These are phyloP conservation scores for Ogataea methylovora DNA, from an alignment of 805 yeast genomes.

Conservation along the genomic window DNA sequence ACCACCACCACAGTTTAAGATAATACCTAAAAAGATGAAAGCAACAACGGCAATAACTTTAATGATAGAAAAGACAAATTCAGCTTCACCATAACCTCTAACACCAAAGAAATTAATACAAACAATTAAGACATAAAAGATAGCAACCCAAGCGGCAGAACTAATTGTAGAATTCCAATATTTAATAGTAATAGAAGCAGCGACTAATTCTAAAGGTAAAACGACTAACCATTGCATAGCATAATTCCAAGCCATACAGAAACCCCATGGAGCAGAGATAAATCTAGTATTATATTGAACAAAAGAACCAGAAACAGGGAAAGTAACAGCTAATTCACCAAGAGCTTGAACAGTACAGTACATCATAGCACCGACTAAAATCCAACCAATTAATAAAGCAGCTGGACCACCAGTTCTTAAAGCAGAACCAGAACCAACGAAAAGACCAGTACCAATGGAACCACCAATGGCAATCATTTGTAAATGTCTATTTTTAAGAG, in stretches of 20 bases:
- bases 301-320: conserved; percentile 59
- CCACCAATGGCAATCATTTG: conserved; percentile 83
- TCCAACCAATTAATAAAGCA: conserved; percentile 53
- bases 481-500: conserved; percentile 57
- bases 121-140: conserved; percentile 45
- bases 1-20: conserved; percentile 59
- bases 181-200: conserved; percentile 43
- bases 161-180: conserved; percentile 38
- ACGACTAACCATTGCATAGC: conserved; percentile 49
- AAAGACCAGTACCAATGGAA: conserved; percentile 76
- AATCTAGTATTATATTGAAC: conserved; percentile 54
- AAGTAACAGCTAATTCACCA: conserved; percentile 58
- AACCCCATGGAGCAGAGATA: conserved; percentile 51
- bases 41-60: conserved; percentile 55
- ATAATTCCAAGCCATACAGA: conserved; percentile 55
- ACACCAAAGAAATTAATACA: conserved; percentile 54
- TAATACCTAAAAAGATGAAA: conserved; percentile 47
- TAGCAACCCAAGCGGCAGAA: conserved; percentile 49
- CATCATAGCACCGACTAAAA: conserved; percentile 51
- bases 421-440: conserved; percentile 65
- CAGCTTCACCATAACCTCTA: conserved; percentile 64
- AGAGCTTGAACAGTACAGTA: conserved; percentile 57
- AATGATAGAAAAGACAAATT: conserved; percentile 45
- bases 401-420: conserved; percentile 70
- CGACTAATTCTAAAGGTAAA: conserved; percentile 47